These are phyloP conservation scores for Septoria petroselini DNA, from an alignment of 2,329 filamentous ascomycete species.

Conservation along the genomic window DNA sequence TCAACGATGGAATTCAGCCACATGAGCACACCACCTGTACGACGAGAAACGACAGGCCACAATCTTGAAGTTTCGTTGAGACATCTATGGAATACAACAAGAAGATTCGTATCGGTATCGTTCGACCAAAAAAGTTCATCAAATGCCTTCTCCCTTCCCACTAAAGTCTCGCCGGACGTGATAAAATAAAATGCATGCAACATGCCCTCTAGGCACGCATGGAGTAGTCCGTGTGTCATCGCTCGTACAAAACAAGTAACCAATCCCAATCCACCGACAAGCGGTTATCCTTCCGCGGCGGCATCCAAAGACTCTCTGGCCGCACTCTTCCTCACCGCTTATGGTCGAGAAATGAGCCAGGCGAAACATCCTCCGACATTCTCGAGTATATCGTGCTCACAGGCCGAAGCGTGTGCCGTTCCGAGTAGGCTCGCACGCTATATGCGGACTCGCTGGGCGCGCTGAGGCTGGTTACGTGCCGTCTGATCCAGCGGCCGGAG, in stretches of 20 bases:
- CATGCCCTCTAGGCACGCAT: not conserved
- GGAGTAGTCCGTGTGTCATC: too few relatives aligned
- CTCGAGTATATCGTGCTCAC: conserved; percentile 5
- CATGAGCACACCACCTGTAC: not conserved
- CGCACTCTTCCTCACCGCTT: not conserved
- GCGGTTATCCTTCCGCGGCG: not conserved
- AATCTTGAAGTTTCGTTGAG: not conserved
- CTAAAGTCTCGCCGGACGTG: not conserved
- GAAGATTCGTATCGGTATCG: not conserved
- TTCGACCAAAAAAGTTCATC: not conserved
- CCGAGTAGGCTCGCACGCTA: not conserved
- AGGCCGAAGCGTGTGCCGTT: conserved; percentile 5
- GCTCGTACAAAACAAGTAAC: conserved; percentile 1
- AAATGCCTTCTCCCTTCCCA: not conserved
- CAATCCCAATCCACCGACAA: conserved; percentile 8
- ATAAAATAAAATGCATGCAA: too few relatives aligned
- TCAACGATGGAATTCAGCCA: too few relatives aligned
- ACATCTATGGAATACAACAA: not conserved
- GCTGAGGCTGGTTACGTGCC: conserved; percentile 6
- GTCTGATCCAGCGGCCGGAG: conserved; percentile 3
- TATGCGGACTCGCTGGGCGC: conserved; percentile 9
- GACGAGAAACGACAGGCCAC: not conserved
- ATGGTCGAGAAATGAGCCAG: conserved; percentile 1
- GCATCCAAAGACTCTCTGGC: conserved; percentile 4
- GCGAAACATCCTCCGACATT: conserved; percentile 7